phyloP scores from a whole-genome alignment of 352 stramenopile genomes.

The Pythium dissimile region DNA sequence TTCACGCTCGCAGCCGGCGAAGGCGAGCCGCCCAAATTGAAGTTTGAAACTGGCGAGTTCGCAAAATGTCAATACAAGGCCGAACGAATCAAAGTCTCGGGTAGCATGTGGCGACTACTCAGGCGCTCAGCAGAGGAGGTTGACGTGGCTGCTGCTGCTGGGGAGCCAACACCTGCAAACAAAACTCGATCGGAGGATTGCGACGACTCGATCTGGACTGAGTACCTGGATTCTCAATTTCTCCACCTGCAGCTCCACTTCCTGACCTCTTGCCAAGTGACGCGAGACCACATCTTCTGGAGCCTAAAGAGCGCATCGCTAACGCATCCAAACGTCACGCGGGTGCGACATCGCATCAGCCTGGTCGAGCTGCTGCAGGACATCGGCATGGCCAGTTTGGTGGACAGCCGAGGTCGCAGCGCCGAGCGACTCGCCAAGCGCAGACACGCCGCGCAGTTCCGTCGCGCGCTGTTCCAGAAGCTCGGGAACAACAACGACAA shows the following conservation, averaged over 20 bases:
- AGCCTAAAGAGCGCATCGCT: constrained; percentile 65
- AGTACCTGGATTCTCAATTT: constrained; percentile 71
- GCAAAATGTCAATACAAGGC: constrained; percentile 69
- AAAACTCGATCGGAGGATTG: not conserved
- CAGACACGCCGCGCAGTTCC: constrained; percentile 28
- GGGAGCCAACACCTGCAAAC: not conserved
- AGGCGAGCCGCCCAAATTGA: constrained; percentile 36
- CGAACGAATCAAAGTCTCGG: constrained; percentile 45
- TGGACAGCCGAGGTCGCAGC: constrained; percentile 22
- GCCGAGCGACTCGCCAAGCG: not conserved
- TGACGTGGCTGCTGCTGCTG: not conserved
- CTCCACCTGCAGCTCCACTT: constrained; percentile 66
- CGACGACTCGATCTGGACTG: constrained; percentile 37
- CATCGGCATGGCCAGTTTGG: constrained; percentile 48
- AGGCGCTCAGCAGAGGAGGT: constrained; percentile 28
- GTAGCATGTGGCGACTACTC: constrained; percentile 49
- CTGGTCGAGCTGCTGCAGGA: constrained; percentile 63
- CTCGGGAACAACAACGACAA: constrained; percentile 5
- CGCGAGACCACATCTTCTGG: constrained; percentile 66
- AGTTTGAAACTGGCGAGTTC: constrained; percentile 59
- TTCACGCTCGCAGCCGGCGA: constrained; percentile 47
- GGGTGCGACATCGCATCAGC: constrained; percentile 59
- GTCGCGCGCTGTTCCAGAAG: constrained; percentile 31
- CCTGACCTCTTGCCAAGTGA: constrained; percentile 74
- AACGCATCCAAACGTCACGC: constrained; percentile 50